These are phyloP conservation scores for Suhomyces pyralidae DNA, from an alignment of 805 yeast genomes.

Conservation along the genomic window DNA sequence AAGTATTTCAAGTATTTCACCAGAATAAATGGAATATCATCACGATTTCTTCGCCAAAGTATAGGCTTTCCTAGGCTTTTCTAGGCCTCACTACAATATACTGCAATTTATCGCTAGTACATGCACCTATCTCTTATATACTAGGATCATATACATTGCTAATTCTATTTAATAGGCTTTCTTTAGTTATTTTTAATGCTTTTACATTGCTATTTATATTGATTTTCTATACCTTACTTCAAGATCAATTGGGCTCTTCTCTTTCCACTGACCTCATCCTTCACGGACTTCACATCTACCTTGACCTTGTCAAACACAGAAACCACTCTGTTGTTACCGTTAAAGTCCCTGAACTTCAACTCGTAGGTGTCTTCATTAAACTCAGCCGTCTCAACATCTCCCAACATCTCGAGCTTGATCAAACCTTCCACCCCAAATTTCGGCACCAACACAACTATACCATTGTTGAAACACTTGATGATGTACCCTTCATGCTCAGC, in stretches of 20 bases:
- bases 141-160: too few species aligned
- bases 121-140: too few species aligned
- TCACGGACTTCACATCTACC: conserved; percentile 76
- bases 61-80: too few species aligned
- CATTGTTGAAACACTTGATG: conserved; percentile 89
- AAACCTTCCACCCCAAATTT: conserved; percentile 94
- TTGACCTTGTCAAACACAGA: conserved; percentile 81
- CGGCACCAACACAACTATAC: conserved; percentile 92
- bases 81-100: too few species aligned
- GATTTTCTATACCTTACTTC: too few species aligned
- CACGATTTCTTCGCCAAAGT: too few species aligned
- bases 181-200: too few species aligned
- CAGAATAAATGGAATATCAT: too few species aligned
- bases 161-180: too few species aligned
- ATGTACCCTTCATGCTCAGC: conserved; percentile 84
- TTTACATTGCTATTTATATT: too few species aligned
- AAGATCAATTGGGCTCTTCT: conserved; percentile 80
- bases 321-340: conserved; percentile 47
- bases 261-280: conserved; percentile 88
- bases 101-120: too few species aligned
- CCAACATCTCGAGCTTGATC: conserved; percentile 74
- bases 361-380: conserved; percentile 79
- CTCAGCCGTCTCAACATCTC: conserved; percentile 57
- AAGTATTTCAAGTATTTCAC: too few species aligned
- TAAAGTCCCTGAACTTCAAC: conserved; percentile 52